Evolutionary conservation across 208 protist species (phyloP).

Genomic region (Willaertia magna): DNA sequence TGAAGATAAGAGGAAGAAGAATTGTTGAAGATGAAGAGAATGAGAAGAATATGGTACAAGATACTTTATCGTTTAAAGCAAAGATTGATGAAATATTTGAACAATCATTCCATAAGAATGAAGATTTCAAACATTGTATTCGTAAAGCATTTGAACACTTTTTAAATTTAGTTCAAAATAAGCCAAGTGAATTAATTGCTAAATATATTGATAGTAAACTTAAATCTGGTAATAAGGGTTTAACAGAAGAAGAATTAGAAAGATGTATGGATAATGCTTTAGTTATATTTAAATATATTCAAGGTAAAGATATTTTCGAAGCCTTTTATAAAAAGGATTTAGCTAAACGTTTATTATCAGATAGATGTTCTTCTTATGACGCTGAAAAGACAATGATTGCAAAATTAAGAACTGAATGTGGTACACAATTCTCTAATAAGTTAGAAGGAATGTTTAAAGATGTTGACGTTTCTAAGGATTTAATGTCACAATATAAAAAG

Average conservation of each 20-base stretch:
- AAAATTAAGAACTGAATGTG: slow-evolving; percentile 78
- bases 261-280: neutral
- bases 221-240: slow-evolving; percentile 40
- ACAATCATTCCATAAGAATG: slow-evolving; percentile 21
- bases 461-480: slow-evolving; percentile 45
- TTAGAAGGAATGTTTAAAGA: slow-evolving; percentile 90
- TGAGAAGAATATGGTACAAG: slow-evolving; percentile 44
- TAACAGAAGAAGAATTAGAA: slow-evolving; percentile 2
- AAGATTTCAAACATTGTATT: slow-evolving; percentile 42
- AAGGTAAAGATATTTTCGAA: slow-evolving; percentile 85
- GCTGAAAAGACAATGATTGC: slow-evolving; percentile 73
- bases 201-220: slow-evolving; percentile 71
- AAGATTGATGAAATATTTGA: slow-evolving; percentile 44
- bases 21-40: slow-evolving; percentile 34
- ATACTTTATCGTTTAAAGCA: slow-evolving; percentile 61
- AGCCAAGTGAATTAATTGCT: slow-evolving; percentile 74
- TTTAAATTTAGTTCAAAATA: slow-evolving; percentile 56
- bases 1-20: slow-evolving; percentile 5
- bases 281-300: slow-evolving; percentile 8
- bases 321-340: slow-evolving; percentile 84
- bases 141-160: slow-evolving; percentile 69
- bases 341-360: slow-evolving; percentile 70
- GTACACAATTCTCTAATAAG: slow-evolving; percentile 72
- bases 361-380: slow-evolving; percentile 50
- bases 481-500: slow-evolving; percentile 28